Base-by-base conservation (phyloP, 768 basidiomycete genomes). In the Phallus indusiatus region DNA sequence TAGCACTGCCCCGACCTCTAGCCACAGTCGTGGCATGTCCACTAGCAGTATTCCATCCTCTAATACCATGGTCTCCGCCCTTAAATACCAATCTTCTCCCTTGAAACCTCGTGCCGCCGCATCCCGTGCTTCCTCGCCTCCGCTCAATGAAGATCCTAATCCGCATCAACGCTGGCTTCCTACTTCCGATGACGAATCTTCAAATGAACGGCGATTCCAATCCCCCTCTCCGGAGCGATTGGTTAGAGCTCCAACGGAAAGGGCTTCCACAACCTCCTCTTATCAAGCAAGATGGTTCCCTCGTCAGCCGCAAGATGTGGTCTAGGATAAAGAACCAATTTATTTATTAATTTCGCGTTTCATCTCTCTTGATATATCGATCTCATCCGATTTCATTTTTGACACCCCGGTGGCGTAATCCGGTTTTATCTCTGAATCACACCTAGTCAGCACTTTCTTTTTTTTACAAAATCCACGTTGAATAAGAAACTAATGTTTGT, bases 1-100 rank as follows among this genome's bases (percentile, higher is more conserved):
- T 42, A 70, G 66, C 21, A 61, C 69, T 9, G 67, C 71, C 17
- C 47, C 74, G 17, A 63, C 73, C 4, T 65, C 42, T 6, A 48
- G 34, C n/a, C 50, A 36, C 35, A n/a, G 21, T 36, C 16, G 55
- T 12, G 36, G 35, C 33, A 21, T 59, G 16, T 18, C 33, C 33
- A 51, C 52, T 22, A 51, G 57, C 21, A 59, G 57, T 35, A 51
- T 51, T 6, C 57, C 57, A 7, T 51, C 50, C 2, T 59, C 57
- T 17, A 59, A 59, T 20, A 59, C 57, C 24, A 28, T 59, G 33
- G 33, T 20, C 18, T 59, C 57, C 7, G 57, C 57, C n/a, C 50
- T 59, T 35, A 52, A 50, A 22, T 59, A 42, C n/a, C 28, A 59
- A 18, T 18, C 57, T 16, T 59, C 57, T 49, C 57, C 57, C 1